Evolutionary conservation across 345 rosid genomes (phyloP).

Genomic region (Salix viminalis): DNA sequence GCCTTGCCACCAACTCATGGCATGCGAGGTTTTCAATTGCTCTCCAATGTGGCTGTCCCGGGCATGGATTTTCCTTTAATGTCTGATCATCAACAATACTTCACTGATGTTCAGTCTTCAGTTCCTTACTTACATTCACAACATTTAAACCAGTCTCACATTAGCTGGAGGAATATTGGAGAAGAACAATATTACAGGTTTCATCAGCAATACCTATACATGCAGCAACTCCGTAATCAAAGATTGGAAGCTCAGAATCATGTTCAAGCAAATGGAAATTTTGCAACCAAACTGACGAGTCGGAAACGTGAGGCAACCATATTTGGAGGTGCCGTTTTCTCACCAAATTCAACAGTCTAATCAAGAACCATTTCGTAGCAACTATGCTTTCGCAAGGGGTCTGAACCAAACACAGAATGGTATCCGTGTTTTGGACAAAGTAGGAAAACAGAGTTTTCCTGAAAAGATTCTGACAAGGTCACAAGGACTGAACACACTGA

Average conservation of each 20-base stretch:
- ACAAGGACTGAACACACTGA: constrained; percentile 42
- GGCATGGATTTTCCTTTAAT: constrained; percentile 37
- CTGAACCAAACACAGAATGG: constrained; percentile 29
- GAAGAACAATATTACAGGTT: constrained; percentile 44
- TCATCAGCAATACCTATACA: constrained; percentile 39
- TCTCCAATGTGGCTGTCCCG: constrained; percentile 33
- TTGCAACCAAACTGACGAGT: constrained; percentile 24
- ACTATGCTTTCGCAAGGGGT: constrained; percentile 33
- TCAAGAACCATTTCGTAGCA: constrained; percentile 43
- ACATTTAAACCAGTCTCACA: constrained; percentile 36
- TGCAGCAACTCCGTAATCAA: constrained; percentile 44
- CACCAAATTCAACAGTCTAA: constrained; percentile 40
- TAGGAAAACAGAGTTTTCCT: constrained; percentile 42
- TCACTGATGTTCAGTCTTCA: constrained; percentile 36
- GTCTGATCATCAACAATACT: constrained; percentile 48
- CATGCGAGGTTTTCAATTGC: constrained; percentile 37
- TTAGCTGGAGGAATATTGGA: constrained; percentile 43
- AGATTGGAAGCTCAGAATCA: constrained; percentile 36
- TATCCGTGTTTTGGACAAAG: constrained; percentile 32
- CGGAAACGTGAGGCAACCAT: constrained; percentile 40
- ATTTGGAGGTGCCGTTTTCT: constrained; percentile 37
- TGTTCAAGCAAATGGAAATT: constrained; percentile 30
- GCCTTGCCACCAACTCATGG: constrained; percentile 42
- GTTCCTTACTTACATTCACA: constrained; percentile 41
- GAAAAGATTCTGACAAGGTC: constrained; percentile 67